Conservation (phyloP, 2,329 filamentous ascomycete species). For the Paecilomyces niveus region DNA sequence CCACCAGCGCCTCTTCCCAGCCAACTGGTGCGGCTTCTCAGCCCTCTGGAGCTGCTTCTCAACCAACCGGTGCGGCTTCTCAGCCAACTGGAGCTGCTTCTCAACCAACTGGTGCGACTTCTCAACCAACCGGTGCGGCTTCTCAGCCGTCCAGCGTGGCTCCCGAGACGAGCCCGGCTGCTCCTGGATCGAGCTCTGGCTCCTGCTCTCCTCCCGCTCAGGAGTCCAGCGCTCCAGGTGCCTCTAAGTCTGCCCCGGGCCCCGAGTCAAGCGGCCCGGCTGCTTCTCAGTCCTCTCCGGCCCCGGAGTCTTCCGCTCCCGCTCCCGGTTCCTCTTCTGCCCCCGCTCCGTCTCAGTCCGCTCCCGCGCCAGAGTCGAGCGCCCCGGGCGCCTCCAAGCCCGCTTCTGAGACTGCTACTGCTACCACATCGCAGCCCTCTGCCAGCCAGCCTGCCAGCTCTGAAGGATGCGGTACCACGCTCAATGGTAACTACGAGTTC, state of each 20-base stretch:
- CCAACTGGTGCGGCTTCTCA: constrained; percentile 2
- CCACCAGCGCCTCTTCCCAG: constrained; percentile 7
- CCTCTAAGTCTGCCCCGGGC: constrained; percentile 2
- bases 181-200: constrained; percentile 6
- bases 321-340: neutral
- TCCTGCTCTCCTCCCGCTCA: constrained; percentile 5
- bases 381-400: neutral
- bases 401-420: neutral
- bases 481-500: constrained; percentile 46
- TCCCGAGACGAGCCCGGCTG: neutral
- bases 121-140: too few species aligned
- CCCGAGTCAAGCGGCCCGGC: constrained; percentile 4
- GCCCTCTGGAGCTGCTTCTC: neutral
- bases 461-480: constrained; percentile 38
- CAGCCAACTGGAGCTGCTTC: too few species aligned
- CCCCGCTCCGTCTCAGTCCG: neutral
- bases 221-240: neutral
- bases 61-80: too few species aligned
- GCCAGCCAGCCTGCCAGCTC: constrained; percentile 8
- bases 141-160: neutral
- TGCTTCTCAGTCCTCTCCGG: neutral
- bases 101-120: too few species aligned
- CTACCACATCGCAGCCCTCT: neutral
- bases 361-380: neutral
- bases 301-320: neutral